phyloP scores from a whole-genome alignment of 345 rosid species.

The Aethionema arabicum region DNA sequence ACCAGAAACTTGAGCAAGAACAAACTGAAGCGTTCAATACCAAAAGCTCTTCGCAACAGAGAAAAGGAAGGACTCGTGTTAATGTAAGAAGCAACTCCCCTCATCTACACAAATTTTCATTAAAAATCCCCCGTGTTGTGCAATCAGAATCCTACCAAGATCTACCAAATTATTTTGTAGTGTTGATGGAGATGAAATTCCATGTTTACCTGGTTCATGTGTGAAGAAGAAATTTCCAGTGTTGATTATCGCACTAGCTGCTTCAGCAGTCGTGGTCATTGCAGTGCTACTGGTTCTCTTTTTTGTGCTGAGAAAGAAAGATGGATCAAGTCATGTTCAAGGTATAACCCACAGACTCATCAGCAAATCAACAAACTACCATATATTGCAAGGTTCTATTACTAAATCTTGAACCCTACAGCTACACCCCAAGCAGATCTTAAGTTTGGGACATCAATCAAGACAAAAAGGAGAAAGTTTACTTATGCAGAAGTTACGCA shows the following conservation, averaged over 20 bases:
- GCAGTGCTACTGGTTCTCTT: not conserved
- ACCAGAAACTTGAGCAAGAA: conserved; percentile 43
- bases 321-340: not conserved
- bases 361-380: not conserved
- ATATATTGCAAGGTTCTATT: not conserved
- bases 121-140: not conserved
- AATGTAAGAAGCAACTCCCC: conserved; percentile 5
- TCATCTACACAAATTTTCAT: conserved; percentile 1
- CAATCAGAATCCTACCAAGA: not conserved
- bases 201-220: conserved; percentile 23
- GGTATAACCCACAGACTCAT: not conserved
- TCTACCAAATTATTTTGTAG: not conserved
- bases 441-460: not conserved
- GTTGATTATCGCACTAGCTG: conserved; percentile 19
- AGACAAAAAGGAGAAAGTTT: conserved; percentile 28
- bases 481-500: conserved; percentile 28
- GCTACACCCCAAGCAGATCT: not conserved
- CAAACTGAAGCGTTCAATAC: conserved; percentile 37
- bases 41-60: conserved; percentile 36
- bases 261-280: conserved; percentile 1
- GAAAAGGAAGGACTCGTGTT: conserved; percentile 14
- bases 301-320: conserved; percentile 9
- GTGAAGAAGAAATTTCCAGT: conserved; percentile 21
- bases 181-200: conserved; percentile 14
- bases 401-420: not conserved